Percentiles rank a stretch among this genome's conserved stretches.
phyloP scores from a whole-genome alignment of 2,329 filamentous ascomycete genomes.

The Sporothrix sp. region DNA sequence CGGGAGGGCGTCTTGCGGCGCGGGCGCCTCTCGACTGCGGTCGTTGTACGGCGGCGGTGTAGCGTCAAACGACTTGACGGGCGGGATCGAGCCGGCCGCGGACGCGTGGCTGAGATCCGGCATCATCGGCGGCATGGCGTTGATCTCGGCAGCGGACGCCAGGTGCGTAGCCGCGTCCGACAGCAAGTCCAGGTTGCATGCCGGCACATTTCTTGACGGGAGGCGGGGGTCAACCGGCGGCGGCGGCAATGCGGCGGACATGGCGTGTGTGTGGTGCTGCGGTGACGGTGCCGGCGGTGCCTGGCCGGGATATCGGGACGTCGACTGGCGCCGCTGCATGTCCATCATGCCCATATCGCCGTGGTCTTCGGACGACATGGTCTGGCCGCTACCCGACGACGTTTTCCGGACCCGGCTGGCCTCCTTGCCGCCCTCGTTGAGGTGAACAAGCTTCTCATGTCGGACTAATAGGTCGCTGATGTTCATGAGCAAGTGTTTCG shows the following conservation, averaged over 20 bases:
- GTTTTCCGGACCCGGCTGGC: slow-evolving; percentile 40
- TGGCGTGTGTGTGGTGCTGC: slow-evolving; percentile 3
- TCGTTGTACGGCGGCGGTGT: slow-evolving; percentile 35
- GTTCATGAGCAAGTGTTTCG: slow-evolving; percentile 46
- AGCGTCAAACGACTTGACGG: slow-evolving; percentile 42
- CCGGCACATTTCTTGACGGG: slow-evolving; percentile 33
- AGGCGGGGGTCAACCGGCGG: slow-evolving; percentile 37
- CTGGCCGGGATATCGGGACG: slow-evolving; percentile 18
- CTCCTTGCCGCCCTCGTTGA: slow-evolving; percentile 50
- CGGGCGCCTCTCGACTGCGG: slow-evolving; percentile 31
- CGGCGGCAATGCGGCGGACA: slow-evolving; percentile 14
- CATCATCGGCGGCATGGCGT: slow-evolving; percentile 42
- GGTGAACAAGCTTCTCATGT: slow-evolving; percentile 55
- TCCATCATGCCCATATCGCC: slow-evolving; percentile 37
- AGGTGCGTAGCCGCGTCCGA: slow-evolving; percentile 48
- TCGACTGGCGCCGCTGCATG: slow-evolving; percentile 28
- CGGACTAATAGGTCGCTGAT: slow-evolving; percentile 54
- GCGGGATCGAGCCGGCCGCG: slow-evolving; percentile 29
- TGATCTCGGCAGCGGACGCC: slow-evolving; percentile 44
- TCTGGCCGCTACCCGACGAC: slow-evolving; percentile 37
- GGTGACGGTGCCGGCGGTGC: background rate
- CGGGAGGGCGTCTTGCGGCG: slow-evolving; percentile 33
- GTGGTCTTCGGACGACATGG: slow-evolving; percentile 36
- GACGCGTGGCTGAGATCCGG: slow-evolving; percentile 32
- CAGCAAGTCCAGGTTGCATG: slow-evolving; percentile 48